Percentiles rank a stretch among this genome's conserved stretches.
Evolutionary conservation across 331 rosid species (phyloP).

Genomic region (Prunus yedoensis): DNA sequence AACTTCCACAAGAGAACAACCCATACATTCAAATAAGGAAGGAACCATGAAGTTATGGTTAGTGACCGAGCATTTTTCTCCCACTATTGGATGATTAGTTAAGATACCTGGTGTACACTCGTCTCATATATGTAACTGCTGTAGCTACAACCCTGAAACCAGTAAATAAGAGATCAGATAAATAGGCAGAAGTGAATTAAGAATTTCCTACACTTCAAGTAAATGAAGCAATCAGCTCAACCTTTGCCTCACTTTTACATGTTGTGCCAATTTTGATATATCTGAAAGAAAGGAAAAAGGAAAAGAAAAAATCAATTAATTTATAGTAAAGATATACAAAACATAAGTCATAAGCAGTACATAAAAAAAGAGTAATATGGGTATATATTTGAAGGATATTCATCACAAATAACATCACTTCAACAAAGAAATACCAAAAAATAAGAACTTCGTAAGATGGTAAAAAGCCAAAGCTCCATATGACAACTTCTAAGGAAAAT

Average conservation of each 20-base stretch:
- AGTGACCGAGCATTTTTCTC: constrained; percentile 4
- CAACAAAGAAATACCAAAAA: not conserved
- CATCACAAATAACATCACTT: not conserved
- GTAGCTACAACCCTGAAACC: constrained; percentile 88
- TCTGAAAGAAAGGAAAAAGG: constrained; percentile 47
- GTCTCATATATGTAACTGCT: constrained; percentile 93
- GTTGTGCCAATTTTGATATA: constrained; percentile 73
- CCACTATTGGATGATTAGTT: not conserved
- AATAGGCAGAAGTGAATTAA: not conserved
- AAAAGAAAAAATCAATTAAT: constrained; percentile 15
- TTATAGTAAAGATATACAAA: not conserved
- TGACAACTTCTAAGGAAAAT: not conserved
- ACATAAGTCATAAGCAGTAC: not conserved
- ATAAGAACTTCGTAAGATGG: not conserved
- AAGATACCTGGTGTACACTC: constrained; percentile 80
- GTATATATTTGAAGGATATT: not conserved
- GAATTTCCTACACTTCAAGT: not conserved
- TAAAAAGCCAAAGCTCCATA: not conserved
- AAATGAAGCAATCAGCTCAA: constrained; percentile 13
- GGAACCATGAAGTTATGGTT: constrained; percentile 6
- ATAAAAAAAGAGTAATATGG: not conserved
- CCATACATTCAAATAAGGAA: not conserved
- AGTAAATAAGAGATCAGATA: constrained; percentile 25
- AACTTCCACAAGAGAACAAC: not conserved
- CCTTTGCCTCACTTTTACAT: constrained; percentile 94